These are phyloP conservation scores for Diplodia seriata DNA, from an alignment of 2,329 filamentous ascomycete species.

Conservation along the genomic window DNA sequence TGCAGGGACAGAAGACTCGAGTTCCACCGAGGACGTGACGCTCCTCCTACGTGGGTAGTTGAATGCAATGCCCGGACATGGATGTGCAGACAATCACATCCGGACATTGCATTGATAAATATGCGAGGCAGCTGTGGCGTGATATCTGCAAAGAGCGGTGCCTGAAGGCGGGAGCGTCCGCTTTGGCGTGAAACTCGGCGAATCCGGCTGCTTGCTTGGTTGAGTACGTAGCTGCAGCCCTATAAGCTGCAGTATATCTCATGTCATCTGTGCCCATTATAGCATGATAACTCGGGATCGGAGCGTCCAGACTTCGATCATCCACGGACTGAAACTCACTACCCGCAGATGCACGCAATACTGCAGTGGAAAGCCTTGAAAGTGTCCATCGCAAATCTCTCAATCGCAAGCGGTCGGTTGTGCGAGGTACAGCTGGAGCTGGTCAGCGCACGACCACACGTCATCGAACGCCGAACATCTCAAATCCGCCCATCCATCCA, in stretches of 20 bases:
- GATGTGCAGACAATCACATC: no score
- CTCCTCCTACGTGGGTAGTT: no score
- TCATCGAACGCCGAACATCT: neutral
- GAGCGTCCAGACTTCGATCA: neutral
- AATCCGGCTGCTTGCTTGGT: slow-evolving; percentile 23
- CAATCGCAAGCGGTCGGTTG: neutral
- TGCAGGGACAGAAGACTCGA: no score
- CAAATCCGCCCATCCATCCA: neutral
- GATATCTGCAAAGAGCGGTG: neutral
- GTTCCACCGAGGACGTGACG: no score
- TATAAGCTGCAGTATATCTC: slow-evolving; percentile 18
- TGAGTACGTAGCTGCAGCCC: slow-evolving; percentile 25
- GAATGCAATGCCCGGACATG: no score
- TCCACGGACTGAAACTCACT: neutral
- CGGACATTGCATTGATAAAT: no score
- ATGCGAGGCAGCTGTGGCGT: neutral
- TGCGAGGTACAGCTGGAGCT: neutral
- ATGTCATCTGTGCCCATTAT: neutral
- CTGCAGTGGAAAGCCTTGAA: neutral
- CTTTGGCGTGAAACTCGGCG: slow-evolving; percentile 1
- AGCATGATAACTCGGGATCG: neutral
- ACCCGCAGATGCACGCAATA: neutral
- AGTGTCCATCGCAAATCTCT: neutral
- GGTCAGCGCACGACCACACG: slow-evolving; percentile 4
- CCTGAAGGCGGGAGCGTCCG: neutral